Base-by-base conservation (phyloP, 306 rosid genomes). In the Astragalus glycyphyllos region DNA sequence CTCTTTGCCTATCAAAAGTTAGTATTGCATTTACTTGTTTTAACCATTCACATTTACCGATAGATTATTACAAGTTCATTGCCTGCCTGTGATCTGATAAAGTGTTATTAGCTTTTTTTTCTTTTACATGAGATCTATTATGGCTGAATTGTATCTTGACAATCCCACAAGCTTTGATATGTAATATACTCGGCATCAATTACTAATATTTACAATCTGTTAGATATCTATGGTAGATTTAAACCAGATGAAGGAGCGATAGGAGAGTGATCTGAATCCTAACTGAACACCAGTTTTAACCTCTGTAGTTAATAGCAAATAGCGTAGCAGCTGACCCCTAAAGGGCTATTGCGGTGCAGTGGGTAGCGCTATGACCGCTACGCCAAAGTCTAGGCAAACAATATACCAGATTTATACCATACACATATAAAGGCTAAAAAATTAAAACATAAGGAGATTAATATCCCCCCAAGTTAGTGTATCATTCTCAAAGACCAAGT, bases 1-100 rank as follows among this genome's bases (percentile, higher is more conserved):
- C 89, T 72, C 83, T 68, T 69, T 73, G 40, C 32, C 79, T 42
- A 62, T 82, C 87, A 61, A 72, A 74, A 64, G 94, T 90, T 79
- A 80, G 89, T 80, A 71, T 51, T 50, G 60, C 74, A 69, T 17
- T 68, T 48, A 77, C 66, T 46, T 67, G 53, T 77, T 51, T 68
- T 13, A 66, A 40, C 11, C 41, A 12, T 69, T 77, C 49, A 29
- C 50, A 41, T 37, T 29, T 64, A 17, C 46, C 15, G 20, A 56
- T 62, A 68, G 57, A 49, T 62, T 40, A 65, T 61, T 44, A 62
- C 44, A 50, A 50, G 31, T 8, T 49, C 10, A 13, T 40, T 40
- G 10, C 45, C 4, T 40, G 11, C 45, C 1, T 11, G 45, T 40
- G 11, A 40, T 7, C 3, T 7, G 45, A 40, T 40, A 40, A 5